phyloP scores from a whole-genome alignment of 768 basidiomycete species.

The Leccinum sublutescens region DNA sequence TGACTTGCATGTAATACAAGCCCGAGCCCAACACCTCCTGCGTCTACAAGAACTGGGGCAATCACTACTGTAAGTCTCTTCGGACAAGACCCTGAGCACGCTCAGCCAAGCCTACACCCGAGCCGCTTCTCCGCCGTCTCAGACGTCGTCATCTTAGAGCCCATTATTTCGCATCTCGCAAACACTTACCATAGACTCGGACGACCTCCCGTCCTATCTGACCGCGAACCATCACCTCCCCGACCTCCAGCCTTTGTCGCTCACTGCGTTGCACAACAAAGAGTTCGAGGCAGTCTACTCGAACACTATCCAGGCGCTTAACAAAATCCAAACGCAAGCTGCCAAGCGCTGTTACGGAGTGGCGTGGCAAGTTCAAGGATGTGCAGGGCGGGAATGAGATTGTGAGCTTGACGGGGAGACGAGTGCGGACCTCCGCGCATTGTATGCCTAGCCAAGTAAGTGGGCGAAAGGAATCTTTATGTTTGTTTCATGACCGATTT shows the following conservation, averaged over 20 bases:
- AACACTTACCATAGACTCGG: too few relatives aligned
- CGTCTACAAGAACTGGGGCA: too few relatives aligned
- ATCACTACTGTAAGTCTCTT: too few relatives aligned
- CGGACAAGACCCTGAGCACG: too few relatives aligned
- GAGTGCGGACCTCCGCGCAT: conserved; percentile 88
- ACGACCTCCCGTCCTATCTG: too few relatives aligned
- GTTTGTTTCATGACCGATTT: background rate
- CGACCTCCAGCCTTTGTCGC: conserved; percentile 86
- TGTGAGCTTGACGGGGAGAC: conserved; percentile 89
- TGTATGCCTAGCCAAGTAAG: conserved; percentile 75
- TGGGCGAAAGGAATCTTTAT: background rate
- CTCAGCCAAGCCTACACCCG: too few relatives aligned
- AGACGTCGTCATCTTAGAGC: too few relatives aligned
- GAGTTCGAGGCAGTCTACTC: conserved; percentile 89
- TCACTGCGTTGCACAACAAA: conserved; percentile 90
- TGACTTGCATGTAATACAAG: too few relatives aligned
- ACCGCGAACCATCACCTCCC: conserved; percentile 45
- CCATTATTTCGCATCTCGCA: too few relatives aligned
- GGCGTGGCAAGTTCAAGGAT: conserved; percentile 77
- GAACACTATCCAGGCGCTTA: conserved; percentile 78
- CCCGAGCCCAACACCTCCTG: too few relatives aligned
- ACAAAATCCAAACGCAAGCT: conserved; percentile 98
- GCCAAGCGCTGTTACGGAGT: conserved; percentile 90
- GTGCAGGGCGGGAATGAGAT: conserved; percentile 94
- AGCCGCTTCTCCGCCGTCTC: too few relatives aligned